Base-by-base conservation (phyloP, 169 alveolate genomes). In the Plasmodium vivax region DNA sequence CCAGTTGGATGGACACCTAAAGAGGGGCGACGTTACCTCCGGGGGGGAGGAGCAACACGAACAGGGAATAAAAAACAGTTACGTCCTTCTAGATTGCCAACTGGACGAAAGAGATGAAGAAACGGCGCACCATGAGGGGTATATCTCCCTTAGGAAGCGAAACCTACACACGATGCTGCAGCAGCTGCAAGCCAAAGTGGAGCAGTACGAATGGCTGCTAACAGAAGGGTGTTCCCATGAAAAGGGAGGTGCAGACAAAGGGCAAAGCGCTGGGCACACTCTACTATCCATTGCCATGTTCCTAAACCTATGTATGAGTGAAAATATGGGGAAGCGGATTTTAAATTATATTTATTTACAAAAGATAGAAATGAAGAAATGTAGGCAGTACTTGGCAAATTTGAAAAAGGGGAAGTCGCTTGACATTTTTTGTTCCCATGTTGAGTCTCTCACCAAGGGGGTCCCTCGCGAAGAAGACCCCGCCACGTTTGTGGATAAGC, bases 271-370 rank as follows among this genome's bases (percentile, higher is more conserved):
- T 19, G 84, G 85, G 51, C 23, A 34, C 36, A 47, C 75, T 23
- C 51, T 92, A 23, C 56, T 82, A 12, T 82, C 92, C 56, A 45
- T 82, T 23, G 77, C 77, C n/a, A 82, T 92, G 45, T 83, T 92
- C 75, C 10, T 92, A 72, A 92, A 82, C 41, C 36, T 92, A 32
- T 81, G 92, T 32, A 51, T 92, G 30, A 92, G 82, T 82, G 95
- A 92, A 2, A 92, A 92, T n/a, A 92, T 83, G 51, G 36, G 38
- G 16, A 92, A 82, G 79, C 71, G 95, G 36, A 92, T 92, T 72
- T n/a, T 92, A 14, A 92, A 92, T 92, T 92, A 92, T 92, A 92
- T 92, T 30, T 82, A 73, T 58, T 92, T 92, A 54, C 32, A 51
- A 32, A 82, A 51, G 30, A 47, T 92, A 23, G 72, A 82, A 92